A percentile compares a stretch with the other conserved stretches of the same genome.
These are phyloP conservation scores for Colletotrichum tabaci DNA, from an alignment of 2,329 filamentous ascomycete genomes.

Conservation along the genomic window DNA sequence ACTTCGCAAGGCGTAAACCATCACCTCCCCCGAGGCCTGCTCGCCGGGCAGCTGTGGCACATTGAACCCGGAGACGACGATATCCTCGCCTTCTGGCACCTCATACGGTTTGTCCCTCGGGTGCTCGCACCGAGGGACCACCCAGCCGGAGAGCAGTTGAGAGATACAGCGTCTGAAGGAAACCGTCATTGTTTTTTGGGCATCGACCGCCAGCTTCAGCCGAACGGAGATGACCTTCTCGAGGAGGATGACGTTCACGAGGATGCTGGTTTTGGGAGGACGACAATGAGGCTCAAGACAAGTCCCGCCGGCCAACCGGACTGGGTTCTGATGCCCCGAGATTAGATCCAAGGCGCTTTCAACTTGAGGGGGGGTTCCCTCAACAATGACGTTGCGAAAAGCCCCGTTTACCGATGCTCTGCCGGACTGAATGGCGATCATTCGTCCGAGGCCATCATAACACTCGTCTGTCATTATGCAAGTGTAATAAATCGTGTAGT, in stretches of 20 bases:
- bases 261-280: not conserved
- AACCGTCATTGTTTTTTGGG: fast-evolving
- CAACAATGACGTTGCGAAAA: not conserved
- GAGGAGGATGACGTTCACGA: not conserved
- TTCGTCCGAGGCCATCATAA: not conserved
- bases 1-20: not conserved
- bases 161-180: fast-evolving
- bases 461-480: slow-evolving; percentile 8
- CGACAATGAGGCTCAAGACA: not conserved
- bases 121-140: not conserved
- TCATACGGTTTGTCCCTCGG: not conserved
- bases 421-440: not conserved
- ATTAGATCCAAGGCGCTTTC: not conserved
- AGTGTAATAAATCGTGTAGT: not conserved
- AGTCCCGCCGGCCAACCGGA: not conserved
- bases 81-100: not conserved
- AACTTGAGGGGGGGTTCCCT: not conserved
- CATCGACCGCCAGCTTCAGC: not conserved
- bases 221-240: not conserved
- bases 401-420: not conserved
- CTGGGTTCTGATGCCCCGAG: not conserved
- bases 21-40: not conserved
- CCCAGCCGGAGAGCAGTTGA: not conserved
- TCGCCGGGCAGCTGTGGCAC: fast-evolving
- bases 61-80: not conserved